Evolutionary conservation across 2,329 filamentous ascomycete genomes (phyloP).

Genomic region (Penicillium aurantiogriseum): DNA sequence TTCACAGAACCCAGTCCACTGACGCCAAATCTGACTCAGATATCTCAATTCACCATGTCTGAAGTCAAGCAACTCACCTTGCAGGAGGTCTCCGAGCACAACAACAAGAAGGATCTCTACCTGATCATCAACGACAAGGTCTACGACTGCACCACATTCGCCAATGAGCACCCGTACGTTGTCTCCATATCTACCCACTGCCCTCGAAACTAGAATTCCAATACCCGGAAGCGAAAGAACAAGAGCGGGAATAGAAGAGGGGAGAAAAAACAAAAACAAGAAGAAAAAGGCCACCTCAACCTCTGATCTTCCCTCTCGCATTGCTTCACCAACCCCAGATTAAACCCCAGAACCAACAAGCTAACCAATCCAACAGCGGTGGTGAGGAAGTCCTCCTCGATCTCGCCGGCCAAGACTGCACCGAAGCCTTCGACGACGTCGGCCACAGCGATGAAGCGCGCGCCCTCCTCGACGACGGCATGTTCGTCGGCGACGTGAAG

Average conservation of each 20-base stretch:
- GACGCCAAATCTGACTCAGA: neutral
- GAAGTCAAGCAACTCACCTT: conserved; percentile 66
- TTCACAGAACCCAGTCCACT: neutral
- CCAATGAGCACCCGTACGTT: conserved; percentile 92
- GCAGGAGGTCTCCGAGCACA: conserved; percentile 79
- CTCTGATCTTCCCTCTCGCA: neutral
- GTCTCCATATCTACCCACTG: neutral
- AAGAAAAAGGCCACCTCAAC: neutral
- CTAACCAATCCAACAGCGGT: conserved; percentile 60
- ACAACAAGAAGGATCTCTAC: conserved; percentile 88
- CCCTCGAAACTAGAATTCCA: conserved; percentile 2
- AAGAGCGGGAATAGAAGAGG: neutral
- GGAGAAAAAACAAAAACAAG: neutral
- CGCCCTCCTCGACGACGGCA: conserved; percentile 73
- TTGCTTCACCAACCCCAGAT: neutral
- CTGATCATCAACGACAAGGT: conserved; percentile 94
- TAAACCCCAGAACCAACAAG: neutral
- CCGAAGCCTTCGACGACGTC: conserved; percentile 98
- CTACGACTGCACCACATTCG: conserved; percentile 83
- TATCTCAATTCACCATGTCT: conserved; percentile 47
- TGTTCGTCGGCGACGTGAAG: conserved; percentile 76
- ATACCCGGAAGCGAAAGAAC: neutral
- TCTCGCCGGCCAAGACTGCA: conserved; percentile 91
- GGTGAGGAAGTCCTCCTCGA: conserved; percentile 98
- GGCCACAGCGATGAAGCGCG: conserved; percentile 98